Base-by-base conservation (phyloP, 179 eudicot species). In the Kewa caespitosa region DNA sequence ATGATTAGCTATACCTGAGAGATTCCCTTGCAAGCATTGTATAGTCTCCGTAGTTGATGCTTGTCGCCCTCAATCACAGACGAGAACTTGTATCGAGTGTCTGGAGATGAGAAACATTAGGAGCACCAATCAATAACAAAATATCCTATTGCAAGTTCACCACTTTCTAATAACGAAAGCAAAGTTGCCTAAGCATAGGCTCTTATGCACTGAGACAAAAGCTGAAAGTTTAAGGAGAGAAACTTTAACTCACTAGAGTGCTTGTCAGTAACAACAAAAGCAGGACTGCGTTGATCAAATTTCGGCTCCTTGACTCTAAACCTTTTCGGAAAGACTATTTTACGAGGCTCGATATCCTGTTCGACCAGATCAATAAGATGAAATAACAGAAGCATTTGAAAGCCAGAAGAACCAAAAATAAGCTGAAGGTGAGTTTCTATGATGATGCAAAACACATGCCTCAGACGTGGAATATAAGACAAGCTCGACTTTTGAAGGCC, bases 21-120 rank as follows among this genome's bases (percentile, higher is more conserved):
- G 76, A 91, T 91, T 73, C 97, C 94, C 77, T 88, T 87, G 85
- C 97, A 93, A 34, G 97, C 96, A 84, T 86, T 89, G 85, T 88
- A 88, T 57, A 93, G 89, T 62, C 86, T 74, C 76, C 89, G 88
- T 82, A 93, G 82, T 63, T 88, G 88, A 61, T 86, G 90, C 75
- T 84, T 91, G 72, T 90, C 94, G 37, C 75, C 81, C 73, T 82
- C 89, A 37, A 50, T 73, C 46, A 78, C 83, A 64, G 92, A 81
- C 74, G 89, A 85, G 77, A 93, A 89, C 74, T 90, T 91, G 55
- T 89, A 84, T 22, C 92, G 89, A 20, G 83, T 66, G 72, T 84
- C 97, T 92, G 87, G 46, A 48, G n/a, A 72, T 14, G 7, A 63
- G 36, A 67, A n/a, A n/a, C n/a, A n/a, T n/a, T n/a, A n/a, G n/a